Percentiles rank a stretch among this genome's conserved stretches.
phyloP scores from a whole-genome alignment of 1,284 basidiomycete species.

The Hypsizygus ulmarius region DNA sequence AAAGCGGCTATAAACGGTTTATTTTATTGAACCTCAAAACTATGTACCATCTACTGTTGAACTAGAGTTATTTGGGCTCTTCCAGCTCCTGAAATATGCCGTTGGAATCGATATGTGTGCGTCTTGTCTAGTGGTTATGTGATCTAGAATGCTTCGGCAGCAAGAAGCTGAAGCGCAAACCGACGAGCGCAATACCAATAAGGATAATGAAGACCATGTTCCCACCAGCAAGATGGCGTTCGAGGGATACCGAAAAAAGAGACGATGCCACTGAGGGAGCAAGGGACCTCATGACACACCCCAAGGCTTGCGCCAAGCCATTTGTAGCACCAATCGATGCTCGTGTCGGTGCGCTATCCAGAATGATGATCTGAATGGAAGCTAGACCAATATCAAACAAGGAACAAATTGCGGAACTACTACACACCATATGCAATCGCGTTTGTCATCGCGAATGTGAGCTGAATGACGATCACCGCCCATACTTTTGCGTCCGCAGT shows the following conservation, averaged over 20 bases:
- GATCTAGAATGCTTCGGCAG: constrained; percentile 19
- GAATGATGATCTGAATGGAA: constrained; percentile 31
- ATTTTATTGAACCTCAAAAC: no score
- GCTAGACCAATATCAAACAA: constrained; percentile 19
- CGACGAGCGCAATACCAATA: constrained; percentile 23
- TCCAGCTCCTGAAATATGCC: no score
- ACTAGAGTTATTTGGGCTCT: no score
- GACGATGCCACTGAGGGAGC: constrained; percentile 42
- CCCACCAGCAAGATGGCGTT: constrained; percentile 27
- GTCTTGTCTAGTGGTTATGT: background rate
- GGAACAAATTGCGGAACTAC: constrained; percentile 10
- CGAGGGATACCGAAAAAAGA: constrained; percentile 33
- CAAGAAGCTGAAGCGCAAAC: constrained; percentile 21
- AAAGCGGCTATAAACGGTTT: no score
- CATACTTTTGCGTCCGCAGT: constrained; percentile 27
- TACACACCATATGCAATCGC: constrained; percentile 30
- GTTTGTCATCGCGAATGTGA: constrained; percentile 23
- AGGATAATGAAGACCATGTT: constrained; percentile 33
- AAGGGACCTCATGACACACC: constrained; percentile 47
- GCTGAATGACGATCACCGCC: constrained; percentile 28
- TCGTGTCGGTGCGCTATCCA: constrained; percentile 33
- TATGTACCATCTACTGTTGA: no score
- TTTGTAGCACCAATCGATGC: constrained; percentile 46
- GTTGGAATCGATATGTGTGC: no score
- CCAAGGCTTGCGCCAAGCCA: constrained; percentile 52